These are phyloP conservation scores for Domatiomyces catenatus DNA, from an alignment of 2,329 filamentous ascomycete species.

Conservation along the genomic window DNA sequence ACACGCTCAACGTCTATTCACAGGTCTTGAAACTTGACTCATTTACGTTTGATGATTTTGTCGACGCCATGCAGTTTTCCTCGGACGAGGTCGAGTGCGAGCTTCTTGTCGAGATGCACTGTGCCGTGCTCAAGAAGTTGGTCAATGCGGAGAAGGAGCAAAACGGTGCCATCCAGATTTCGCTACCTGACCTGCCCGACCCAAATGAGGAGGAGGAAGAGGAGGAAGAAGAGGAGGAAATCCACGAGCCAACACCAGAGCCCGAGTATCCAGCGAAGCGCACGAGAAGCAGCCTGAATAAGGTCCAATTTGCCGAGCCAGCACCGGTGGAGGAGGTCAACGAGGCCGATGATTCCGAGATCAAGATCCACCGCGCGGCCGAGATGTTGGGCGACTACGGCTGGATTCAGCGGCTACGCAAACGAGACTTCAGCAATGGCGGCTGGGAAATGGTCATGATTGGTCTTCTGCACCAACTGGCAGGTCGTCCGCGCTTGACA, in stretches of 20 bases:
- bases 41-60: constrained; percentile 92
- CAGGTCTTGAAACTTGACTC: constrained; percentile 89
- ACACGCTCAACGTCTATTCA: constrained; percentile 95
- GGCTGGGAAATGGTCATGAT: constrained; percentile 87
- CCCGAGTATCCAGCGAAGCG: constrained; percentile 55
- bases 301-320: constrained; percentile 52
- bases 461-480: constrained; percentile 71
- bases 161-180: constrained; percentile 64
- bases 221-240: constrained; percentile 40
- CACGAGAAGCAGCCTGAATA: constrained; percentile 73
- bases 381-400: constrained; percentile 60
- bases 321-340: constrained; percentile 21
- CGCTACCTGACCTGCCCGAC: constrained; percentile 58
- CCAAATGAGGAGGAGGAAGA: constrained; percentile 50
- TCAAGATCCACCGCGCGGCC: constrained; percentile 40
- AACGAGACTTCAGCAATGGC: constrained; percentile 68
- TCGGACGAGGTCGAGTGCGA: constrained; percentile 63
- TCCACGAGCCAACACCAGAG: constrained; percentile 46
- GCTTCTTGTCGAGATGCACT: constrained; percentile 80
- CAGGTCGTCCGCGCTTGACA: constrained; percentile 55
- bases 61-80: constrained; percentile 69
- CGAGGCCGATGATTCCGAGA: constrained; percentile 22
- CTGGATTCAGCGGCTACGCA: constrained; percentile 73
- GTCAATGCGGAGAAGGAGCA: constrained; percentile 56
- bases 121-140: constrained; percentile 72